phyloP scores from a whole-genome alignment of 1,284 basidiomycete species.

The Athelia sp. region DNA sequence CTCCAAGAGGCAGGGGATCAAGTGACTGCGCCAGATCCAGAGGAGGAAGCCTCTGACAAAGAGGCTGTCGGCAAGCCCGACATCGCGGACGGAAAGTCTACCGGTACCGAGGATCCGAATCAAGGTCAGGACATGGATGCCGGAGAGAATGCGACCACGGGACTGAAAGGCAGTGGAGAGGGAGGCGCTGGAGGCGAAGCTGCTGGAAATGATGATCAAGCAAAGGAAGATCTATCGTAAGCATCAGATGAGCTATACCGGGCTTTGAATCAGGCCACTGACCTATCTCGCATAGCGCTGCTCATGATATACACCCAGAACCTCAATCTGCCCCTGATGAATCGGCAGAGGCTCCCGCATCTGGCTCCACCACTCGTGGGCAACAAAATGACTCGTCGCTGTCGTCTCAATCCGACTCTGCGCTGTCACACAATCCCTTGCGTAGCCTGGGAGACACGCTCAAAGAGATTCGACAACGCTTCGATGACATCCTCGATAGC shows the following conservation, averaged over 20 bases:
- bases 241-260: conserved; percentile 9
- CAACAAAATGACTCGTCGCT: conserved; percentile 37
- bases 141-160: conserved; percentile 23
- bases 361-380: conserved; percentile 35
- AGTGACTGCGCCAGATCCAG: background rate
- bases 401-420: conserved; percentile 32
- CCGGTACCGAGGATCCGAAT: conserved; percentile 16
- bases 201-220: conserved; percentile 5
- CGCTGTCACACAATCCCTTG: conserved; percentile 53
- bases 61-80: background rate
- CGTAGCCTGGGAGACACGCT: conserved; percentile 86
- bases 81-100: background rate
- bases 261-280: background rate
- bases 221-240: conserved; percentile 3
- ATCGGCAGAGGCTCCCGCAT: conserved; percentile 21
- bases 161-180: conserved; percentile 22
- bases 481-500: conserved; percentile 79
- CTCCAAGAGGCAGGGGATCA: background rate
- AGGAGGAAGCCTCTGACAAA: background rate
- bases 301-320: conserved; percentile 6
- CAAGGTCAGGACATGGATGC: conserved; percentile 21
- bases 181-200: conserved; percentile 25
- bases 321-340: conserved; percentile 19
- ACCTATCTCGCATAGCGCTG: background rate
- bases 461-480: conserved; percentile 78